Conservation (phyloP, 352 stramenopile species). For the Globisporangium cystogenes region DNA sequence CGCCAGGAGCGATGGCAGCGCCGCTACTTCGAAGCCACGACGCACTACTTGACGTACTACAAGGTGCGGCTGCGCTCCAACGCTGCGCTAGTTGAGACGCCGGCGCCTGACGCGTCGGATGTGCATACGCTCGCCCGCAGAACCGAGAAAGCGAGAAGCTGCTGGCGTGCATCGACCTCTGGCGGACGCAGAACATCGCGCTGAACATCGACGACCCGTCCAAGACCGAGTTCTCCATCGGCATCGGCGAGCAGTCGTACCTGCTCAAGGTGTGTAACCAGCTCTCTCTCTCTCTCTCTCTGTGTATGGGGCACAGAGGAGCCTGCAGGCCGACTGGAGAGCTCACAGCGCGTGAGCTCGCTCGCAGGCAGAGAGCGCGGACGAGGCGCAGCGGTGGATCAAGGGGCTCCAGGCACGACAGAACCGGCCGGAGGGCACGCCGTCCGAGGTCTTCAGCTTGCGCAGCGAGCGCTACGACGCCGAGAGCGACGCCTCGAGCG, state of each 20-base stretch:
- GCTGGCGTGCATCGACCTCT: conserved; percentile 85
- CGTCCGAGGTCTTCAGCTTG: conserved; percentile 78
- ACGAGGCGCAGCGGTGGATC: conserved; percentile 59
- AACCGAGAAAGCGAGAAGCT: conserved; percentile 83
- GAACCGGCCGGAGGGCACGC: conserved; percentile 57
- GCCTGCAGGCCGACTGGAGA: no score
- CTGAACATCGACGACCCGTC: conserved; percentile 46
- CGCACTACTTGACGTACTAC: conserved; percentile 98
- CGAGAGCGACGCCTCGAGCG: conserved; percentile 80
- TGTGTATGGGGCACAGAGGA: no score
- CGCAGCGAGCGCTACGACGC: conserved; percentile 77
- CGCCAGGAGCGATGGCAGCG: conserved; percentile 93
- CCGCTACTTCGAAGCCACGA: conserved; percentile 98
- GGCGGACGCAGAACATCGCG: conserved; percentile 79
- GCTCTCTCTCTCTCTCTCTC: no score
- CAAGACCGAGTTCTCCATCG: conserved; percentile 78
- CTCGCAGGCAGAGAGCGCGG: conserved; percentile 50
- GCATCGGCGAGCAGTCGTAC: conserved; percentile 84
- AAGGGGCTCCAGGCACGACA: conserved; percentile 66
- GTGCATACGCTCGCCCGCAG: conserved; percentile 16
- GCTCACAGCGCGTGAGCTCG: neutral
- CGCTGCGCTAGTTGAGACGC: no score
- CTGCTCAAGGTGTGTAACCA: conserved; percentile 69
- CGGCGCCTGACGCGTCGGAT: neutral
- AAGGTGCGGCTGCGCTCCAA: conserved; percentile 79